Evolutionary conservation across 257 asterid genomes (phyloP).

Genomic region (Gynochthodes officinalis): DNA sequence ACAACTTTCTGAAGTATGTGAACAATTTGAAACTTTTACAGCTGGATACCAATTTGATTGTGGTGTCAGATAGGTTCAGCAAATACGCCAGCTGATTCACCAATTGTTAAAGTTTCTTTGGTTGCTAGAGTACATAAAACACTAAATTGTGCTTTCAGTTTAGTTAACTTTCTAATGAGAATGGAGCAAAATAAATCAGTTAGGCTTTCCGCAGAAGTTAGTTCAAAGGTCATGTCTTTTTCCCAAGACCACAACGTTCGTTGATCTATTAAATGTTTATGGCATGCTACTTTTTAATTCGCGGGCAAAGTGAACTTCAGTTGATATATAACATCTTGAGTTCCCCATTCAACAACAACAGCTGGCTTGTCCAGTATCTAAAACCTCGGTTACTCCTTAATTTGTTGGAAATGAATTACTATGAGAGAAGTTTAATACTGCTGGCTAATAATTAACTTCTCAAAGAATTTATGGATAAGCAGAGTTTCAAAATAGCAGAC

Average conservation of each 20-base stretch:
- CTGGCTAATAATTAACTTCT: background rate
- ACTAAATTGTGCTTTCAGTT: too few relatives aligned
- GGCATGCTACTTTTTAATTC: background rate
- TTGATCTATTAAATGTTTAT: background rate
- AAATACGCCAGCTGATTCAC: background rate
- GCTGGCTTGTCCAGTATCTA: background rate
- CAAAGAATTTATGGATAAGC: background rate
- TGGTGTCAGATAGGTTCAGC: background rate
- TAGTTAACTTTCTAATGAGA: background rate
- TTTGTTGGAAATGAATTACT: slow-evolving; percentile 1
- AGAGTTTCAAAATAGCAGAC: background rate
- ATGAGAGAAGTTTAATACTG: background rate
- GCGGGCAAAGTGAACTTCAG: background rate
- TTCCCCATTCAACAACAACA: background rate
- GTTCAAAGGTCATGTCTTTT: background rate
- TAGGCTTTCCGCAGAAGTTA: background rate
- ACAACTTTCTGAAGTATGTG: background rate
- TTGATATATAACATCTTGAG: background rate
- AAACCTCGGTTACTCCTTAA: background rate
- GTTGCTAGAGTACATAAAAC: background rate
- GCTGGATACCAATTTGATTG: background rate
- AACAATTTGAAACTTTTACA: background rate
- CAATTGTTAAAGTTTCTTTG: background rate
- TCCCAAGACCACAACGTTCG: background rate
- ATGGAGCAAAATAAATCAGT: background rate